Percentiles rank a stretch among this genome's conserved stretches.
Conservation (phyloP, 768 basidiomycete species). For the Antrodiella citrinella region DNA sequence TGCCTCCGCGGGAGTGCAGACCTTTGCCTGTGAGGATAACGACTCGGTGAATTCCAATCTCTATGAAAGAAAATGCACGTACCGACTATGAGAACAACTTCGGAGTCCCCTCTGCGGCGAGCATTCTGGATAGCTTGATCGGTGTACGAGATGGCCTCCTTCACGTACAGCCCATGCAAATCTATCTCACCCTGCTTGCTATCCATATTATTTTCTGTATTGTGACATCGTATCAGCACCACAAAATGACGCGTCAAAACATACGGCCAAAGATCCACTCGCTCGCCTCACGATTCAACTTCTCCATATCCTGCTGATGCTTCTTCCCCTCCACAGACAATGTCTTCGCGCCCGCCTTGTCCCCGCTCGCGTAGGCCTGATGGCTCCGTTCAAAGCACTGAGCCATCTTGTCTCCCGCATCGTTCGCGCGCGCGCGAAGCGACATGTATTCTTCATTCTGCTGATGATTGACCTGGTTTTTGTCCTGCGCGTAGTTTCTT, state of each 20-base stretch:
- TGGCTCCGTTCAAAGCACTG: slow-evolving; percentile 63
- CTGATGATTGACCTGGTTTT: slow-evolving; percentile 57
- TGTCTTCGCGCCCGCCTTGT: slow-evolving; percentile 76
- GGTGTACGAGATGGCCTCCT: slow-evolving; percentile 74
- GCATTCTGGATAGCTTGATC: slow-evolving; percentile 68
- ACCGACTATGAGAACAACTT: slow-evolving; percentile 83
- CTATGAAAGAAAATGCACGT: slow-evolving; percentile 19
- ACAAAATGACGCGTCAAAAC: slow-evolving; percentile 15
- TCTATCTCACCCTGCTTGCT: slow-evolving; percentile 72
- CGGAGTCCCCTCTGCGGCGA: slow-evolving; percentile 48
- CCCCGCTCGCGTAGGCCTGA: slow-evolving; percentile 61
- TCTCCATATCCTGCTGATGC: slow-evolving; percentile 72
- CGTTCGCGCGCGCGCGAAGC: slow-evolving; percentile 68
- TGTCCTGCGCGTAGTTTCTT: slow-evolving; percentile 28
- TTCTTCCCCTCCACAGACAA: slow-evolving; percentile 74
- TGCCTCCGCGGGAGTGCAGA: slow-evolving; percentile 67
- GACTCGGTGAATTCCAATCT: not conserved
- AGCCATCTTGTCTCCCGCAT: slow-evolving; percentile 76
- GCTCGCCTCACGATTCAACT: slow-evolving; percentile 72
- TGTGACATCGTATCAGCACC: slow-evolving; percentile 1
- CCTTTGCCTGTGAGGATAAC: slow-evolving; percentile 57
- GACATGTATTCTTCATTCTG: slow-evolving; percentile 59
- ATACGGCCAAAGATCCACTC: slow-evolving; percentile 81
- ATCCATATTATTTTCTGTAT: slow-evolving; percentile 73
- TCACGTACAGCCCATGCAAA: slow-evolving; percentile 88